Evolutionary conservation across 2,329 filamentous ascomycete genomes (phyloP).

Genomic region (Dendrostoma leiphaemia): DNA sequence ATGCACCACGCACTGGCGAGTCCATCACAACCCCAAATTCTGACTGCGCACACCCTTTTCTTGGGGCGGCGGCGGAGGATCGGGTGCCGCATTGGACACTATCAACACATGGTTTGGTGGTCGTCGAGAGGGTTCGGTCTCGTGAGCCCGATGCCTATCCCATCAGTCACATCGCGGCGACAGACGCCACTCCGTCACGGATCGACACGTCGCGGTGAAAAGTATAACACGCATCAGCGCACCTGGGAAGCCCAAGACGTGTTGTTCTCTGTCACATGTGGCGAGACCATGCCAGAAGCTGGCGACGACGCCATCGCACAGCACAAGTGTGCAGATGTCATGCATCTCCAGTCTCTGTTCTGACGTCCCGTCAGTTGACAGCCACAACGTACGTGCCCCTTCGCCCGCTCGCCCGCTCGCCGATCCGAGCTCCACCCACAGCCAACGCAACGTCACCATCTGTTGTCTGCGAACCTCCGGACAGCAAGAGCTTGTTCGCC

Average conservation of each 20-base stretch:
- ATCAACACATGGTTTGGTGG: neutral
- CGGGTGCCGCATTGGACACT: neutral
- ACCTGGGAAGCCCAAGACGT: too few species aligned
- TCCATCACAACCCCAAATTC: neutral
- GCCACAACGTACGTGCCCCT: too few species aligned
- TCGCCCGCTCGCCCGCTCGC: too few species aligned
- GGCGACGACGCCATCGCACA: too few species aligned
- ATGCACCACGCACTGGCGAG: neutral
- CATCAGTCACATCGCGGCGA: neutral
- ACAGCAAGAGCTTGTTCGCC: too few species aligned
- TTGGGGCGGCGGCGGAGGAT: slow-evolving; percentile 6
- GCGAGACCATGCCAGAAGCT: too few species aligned
- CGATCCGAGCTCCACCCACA: too few species aligned
- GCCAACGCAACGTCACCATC: too few species aligned
- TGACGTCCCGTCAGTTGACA: too few species aligned
- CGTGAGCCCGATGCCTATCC: neutral
- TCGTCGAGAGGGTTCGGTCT: neutral
- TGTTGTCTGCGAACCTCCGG: too few species aligned
- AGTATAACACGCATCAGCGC: neutral
- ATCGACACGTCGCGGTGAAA: neutral
- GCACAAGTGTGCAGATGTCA: too few species aligned
- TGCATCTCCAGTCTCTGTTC: too few species aligned
- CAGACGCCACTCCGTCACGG: neutral
- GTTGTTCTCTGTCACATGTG: neutral
- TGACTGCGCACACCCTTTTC: neutral